These are phyloP conservation scores for Camellia oleifera DNA, from an alignment of 179 eudicot species.

Conservation along the genomic window DNA sequence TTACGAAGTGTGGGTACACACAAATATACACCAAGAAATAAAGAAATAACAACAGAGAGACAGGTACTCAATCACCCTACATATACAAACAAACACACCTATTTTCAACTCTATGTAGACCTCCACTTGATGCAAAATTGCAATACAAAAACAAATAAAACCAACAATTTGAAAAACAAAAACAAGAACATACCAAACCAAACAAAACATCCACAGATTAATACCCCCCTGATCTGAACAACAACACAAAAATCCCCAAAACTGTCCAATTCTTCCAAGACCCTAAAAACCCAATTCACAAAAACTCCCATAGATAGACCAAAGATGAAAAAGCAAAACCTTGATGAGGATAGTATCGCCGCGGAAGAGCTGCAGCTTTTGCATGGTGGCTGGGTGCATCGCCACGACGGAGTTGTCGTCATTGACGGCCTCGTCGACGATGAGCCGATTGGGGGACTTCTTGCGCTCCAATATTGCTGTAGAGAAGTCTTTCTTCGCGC, in stretches of 20 bases:
- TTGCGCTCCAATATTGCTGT: conserved; percentile 55
- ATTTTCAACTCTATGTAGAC: too few relatives aligned
- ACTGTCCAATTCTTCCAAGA: background rate
- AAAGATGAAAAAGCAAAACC: conserved; percentile 16
- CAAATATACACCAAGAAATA: too few relatives aligned
- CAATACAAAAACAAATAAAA: background rate
- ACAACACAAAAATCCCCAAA: background rate
- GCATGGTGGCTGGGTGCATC: conserved; percentile 53
- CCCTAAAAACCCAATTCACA: background rate
- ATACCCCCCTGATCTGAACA: too few relatives aligned
- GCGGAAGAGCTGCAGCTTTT: conserved; percentile 53
- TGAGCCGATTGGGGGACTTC: conserved; percentile 49
- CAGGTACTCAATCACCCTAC: too few relatives aligned
- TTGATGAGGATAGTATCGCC: conserved; percentile 53
- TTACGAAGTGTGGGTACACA: too few relatives aligned
- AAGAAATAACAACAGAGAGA: too few relatives aligned
- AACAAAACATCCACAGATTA: too few relatives aligned
- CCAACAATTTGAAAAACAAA: background rate
- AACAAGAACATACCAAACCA: background rate
- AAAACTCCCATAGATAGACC: background rate
- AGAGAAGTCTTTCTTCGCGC: conserved; percentile 44
- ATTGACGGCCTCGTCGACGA: conserved; percentile 49
- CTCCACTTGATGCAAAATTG: too few relatives aligned
- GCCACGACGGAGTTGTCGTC: conserved; percentile 54
- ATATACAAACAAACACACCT: too few relatives aligned